These are phyloP conservation scores for Schizosaccharomyces lindneri DNA, from an alignment of 805 yeast species.

Conservation along the genomic window DNA sequence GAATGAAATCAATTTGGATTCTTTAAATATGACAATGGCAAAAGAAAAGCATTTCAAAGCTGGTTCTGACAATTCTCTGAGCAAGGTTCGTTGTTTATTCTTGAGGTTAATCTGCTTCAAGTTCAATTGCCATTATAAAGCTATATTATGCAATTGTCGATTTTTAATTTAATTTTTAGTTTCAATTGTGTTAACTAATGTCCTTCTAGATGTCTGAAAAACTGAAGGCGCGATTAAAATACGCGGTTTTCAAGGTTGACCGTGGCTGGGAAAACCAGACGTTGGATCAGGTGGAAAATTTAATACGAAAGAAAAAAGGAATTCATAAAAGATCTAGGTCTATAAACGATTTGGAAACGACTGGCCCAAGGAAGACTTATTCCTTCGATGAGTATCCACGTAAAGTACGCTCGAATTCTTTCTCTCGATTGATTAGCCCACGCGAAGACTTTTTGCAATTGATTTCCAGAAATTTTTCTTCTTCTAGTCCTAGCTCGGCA, in stretches of 20 bases:
- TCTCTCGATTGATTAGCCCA: neutral
- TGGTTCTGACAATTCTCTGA: neutral
- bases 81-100: neutral
- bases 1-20: too few relatives aligned
- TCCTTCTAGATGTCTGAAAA: neutral
- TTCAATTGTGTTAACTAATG: neutral
- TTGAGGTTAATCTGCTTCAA: too few relatives aligned
- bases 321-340: neutral
- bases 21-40: too few relatives aligned
- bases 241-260: neutral
- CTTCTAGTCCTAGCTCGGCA: neutral
- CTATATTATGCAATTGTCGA: too few relatives aligned
- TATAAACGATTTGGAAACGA: neutral
- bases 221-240: neutral
- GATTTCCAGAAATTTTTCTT: neutral
- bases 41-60: too few relatives aligned
- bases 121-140: too few relatives aligned
- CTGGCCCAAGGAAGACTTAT: neutral
- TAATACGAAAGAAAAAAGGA: neutral
- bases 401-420: neutral
- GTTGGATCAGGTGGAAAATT: neutral
- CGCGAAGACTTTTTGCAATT: neutral
- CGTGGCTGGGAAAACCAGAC: slow-evolving; percentile 1
- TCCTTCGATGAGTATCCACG: neutral
- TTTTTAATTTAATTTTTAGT: neutral